phyloP scores from a whole-genome alignment of 1,284 basidiomycete genomes.

The Phlebopus sp. region DNA sequence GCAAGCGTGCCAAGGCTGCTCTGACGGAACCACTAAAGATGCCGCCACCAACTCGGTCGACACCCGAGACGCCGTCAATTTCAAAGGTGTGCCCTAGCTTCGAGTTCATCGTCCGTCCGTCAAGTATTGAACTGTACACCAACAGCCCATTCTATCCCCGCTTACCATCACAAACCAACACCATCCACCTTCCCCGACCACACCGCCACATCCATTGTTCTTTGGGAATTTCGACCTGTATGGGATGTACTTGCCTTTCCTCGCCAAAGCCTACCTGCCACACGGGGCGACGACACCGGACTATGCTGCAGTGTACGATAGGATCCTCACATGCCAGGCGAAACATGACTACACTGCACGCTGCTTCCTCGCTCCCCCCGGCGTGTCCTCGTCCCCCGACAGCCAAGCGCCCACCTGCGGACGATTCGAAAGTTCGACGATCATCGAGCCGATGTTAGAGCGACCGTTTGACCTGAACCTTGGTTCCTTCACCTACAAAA shows the following conservation, averaged over 20 bases:
- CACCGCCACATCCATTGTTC: constrained; percentile 12
- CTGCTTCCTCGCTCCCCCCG: constrained; percentile 22
- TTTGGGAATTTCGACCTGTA: constrained; percentile 42
- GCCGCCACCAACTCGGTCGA: no score
- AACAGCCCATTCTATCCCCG: constrained; percentile 7
- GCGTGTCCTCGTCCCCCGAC: not conserved
- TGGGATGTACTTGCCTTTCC: constrained; percentile 35
- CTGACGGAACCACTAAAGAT: constrained; percentile 5
- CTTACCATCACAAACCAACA: constrained; percentile 10
- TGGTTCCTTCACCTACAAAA: constrained; percentile 20
- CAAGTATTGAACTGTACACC: not conserved
- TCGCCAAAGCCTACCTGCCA: constrained; percentile 32
- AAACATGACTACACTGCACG: constrained; percentile 37
- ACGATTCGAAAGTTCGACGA: constrained; percentile 21
- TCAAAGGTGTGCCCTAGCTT: no score
- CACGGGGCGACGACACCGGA: constrained; percentile 24
- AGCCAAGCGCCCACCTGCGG: constrained; percentile 19
- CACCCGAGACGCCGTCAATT: not conserved
- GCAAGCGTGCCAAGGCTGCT: constrained; percentile 16
- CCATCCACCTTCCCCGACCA: not conserved
- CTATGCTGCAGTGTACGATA: constrained; percentile 34
- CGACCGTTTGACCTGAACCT: constrained; percentile 33
- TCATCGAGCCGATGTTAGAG: constrained; percentile 35
- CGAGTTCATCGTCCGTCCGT: no score
- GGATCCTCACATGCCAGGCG: constrained; percentile 37